phyloP scores from a whole-genome alignment of 306 rosid genomes.

The Psophocarpus tetragonolobus region DNA sequence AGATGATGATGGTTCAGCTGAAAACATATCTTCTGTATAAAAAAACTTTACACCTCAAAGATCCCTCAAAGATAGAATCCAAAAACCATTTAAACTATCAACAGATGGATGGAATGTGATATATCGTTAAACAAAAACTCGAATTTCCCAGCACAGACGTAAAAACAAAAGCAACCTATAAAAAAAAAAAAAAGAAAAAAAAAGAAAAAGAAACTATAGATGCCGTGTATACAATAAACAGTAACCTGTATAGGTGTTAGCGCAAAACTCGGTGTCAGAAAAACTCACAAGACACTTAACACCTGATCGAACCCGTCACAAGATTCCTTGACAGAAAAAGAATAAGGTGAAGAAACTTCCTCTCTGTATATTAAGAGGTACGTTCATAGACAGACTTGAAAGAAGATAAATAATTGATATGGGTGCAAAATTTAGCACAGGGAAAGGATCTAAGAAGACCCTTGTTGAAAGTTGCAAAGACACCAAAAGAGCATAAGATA shows the following conservation, averaged over 20 bases:
- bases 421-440: background rate
- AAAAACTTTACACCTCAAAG: constrained; percentile 14
- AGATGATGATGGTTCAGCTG: constrained; percentile 83
- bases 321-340: background rate
- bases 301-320: constrained; percentile 25
- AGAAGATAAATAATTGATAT: background rate
- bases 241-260: constrained; percentile 14
- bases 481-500: constrained; percentile 47
- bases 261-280: constrained; percentile 22
- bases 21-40: constrained; percentile 18
- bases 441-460: background rate
- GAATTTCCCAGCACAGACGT: constrained; percentile 24
- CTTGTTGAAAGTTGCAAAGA: constrained; percentile 39
- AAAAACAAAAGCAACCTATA: constrained; percentile 21
- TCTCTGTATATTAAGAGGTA: background rate
- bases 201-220: constrained; percentile 8
- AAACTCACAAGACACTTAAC: constrained; percentile 1
- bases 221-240: background rate
- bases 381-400: background rate
- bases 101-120: background rate
- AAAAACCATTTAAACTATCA: background rate
- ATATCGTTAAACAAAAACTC: background rate
- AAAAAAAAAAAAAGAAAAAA: constrained; percentile 24
- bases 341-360: background rate
- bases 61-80: constrained; percentile 18